Base-by-base conservation (phyloP, 768 basidiomycete genomes). In the Crepidotus variabilis region DNA sequence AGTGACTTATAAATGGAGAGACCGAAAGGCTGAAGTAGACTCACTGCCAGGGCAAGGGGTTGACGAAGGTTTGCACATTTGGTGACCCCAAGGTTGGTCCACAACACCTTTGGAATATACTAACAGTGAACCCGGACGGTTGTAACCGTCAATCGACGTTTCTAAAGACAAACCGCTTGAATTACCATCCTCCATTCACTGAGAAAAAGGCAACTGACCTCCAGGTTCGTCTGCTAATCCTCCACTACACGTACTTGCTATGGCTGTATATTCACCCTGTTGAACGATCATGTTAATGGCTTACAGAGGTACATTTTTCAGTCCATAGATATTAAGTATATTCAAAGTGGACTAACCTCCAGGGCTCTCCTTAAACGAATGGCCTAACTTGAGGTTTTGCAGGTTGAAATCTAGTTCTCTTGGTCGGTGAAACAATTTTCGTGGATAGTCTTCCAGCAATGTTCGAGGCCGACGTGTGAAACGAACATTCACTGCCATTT, bases 261-360 rank as follows among this genome's bases (percentile, higher is more conserved):
- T 72, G 16, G 76, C 74, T 2, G 81, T 70, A 32, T 65, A 72
- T 1, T 66, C 70, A 8, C 71, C 67, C 8, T 62, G 66, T 57
- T 87, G 86, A 14, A 78, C 68, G 21, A 87, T 75, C 36, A 70
- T 76, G 58, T 78, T 82, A 56, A 86, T 75, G 32, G 76, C 86
- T 65, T 48, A 32, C 49, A 11, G 21, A 54, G 16, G n/a, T n/a
- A n/a, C n/a, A 11, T 9, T 24, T 28, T 47, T 18, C 23, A 20
- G 58, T 52, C 47, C 33, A n/a, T n/a, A 46, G 34, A 3, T 10
- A 34, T 18, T 34, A 34, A 18, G 5, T 34, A 18, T 18, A 7
- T 18, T n/a, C 9, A 6, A 50, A 18, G 14, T 61, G 59, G 60
- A 69, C 71, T 68, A 55, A 74, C 81, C 72, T 39, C 80, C 81